Percentiles rank a stretch among this genome's conserved stretches.
Conservation (phyloP, 495 filamentous ascomycete genomes). For the Trichoderma erinaceum region DNA sequence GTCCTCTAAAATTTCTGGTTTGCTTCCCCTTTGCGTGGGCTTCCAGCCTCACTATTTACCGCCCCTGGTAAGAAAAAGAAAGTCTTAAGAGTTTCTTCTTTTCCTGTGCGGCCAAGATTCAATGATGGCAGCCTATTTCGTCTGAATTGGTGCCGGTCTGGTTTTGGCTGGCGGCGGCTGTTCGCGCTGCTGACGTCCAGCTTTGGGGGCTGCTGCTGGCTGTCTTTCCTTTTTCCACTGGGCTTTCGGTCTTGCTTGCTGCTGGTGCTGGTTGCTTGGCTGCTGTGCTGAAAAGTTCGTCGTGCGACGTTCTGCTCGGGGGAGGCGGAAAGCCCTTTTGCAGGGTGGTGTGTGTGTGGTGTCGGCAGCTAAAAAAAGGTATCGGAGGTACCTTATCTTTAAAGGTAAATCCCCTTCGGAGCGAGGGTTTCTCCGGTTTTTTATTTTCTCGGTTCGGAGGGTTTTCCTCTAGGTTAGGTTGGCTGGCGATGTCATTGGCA, state of each 20-base stretch:
- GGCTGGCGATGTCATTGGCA: neutral
- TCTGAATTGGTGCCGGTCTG: neutral
- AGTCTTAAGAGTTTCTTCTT: too few relatives aligned
- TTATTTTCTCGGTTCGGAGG: neutral
- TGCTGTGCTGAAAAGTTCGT: conserved; percentile 41
- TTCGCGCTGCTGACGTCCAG: too few relatives aligned
- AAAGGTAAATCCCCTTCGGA: neutral
- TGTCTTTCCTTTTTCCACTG: too few relatives aligned
- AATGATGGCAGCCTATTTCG: neutral
- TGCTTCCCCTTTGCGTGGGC: neutral
- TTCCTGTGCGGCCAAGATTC: neutral
- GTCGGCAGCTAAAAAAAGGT: conserved; percentile 1
- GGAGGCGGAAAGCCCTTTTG: conserved; percentile 24
- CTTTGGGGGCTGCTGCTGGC: too few relatives aligned
- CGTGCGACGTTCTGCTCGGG: conserved; percentile 26
- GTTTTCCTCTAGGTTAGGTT: neutral
- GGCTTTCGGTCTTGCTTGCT: neutral
- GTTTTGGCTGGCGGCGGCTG: too few relatives aligned
- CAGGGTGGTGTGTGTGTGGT: conserved; percentile 20
- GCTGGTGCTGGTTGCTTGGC: conserved; percentile 18
- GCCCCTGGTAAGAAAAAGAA: too few relatives aligned
- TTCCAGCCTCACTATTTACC: neutral
- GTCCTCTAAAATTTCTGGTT: neutral
- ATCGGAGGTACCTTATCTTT: neutral
- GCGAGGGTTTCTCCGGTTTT: neutral